Base-by-base conservation (phyloP, 192 early-diverging fungal genomes). In the Coemansia sp. region DNA sequence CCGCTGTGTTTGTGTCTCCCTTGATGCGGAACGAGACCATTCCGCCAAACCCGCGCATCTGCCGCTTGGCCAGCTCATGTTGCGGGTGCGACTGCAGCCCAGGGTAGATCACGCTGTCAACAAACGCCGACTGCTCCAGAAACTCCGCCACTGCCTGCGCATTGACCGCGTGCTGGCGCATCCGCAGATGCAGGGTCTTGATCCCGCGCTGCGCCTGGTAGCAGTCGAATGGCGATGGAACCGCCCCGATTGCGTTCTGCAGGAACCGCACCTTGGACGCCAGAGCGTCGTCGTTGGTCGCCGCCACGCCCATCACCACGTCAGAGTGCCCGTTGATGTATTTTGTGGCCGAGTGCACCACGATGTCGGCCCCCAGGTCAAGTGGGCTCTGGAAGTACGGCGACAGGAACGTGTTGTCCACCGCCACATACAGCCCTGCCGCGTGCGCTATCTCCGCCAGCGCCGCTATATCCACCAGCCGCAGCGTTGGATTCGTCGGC, bases 251-350 rank as follows among this genome's bases (percentile, higher is more conserved):
- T n/a, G 95, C 86, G 82, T 99, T 99, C 83, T 98, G 95, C 65
- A 98, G 78, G 77, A 99, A 99, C 40, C 82, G 76, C 30, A 99
- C 75, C 71, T 88, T 90, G 23, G 87, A 84, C 52, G 82, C 81
- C 50, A 97, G 65, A 48, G 80, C 85, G 25, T 89, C 86, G 72
- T 85, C 69, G 72, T 85, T 91, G 52, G 93, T 95, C 20, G 89
- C 85, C 20, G 92, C 93, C 30, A 95, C 85, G 70, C 97, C 97
- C 93, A 97, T 96, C 17, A 99, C 91, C 25, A 97, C 95, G 79
- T 99, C 97, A 22, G 94, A 96, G 79, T 99, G 95, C 45, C 97
- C 95, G 82, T 97, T 97, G 72, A 99, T 90, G 81, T 98, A 99
- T 79, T 98, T 98, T 57, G 95, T 99, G 22, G 95, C 94, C 19